Evolutionary conservation across 2,329 filamentous ascomycete species (phyloP).

Genomic region (Hyphodiscus sp.): DNA sequence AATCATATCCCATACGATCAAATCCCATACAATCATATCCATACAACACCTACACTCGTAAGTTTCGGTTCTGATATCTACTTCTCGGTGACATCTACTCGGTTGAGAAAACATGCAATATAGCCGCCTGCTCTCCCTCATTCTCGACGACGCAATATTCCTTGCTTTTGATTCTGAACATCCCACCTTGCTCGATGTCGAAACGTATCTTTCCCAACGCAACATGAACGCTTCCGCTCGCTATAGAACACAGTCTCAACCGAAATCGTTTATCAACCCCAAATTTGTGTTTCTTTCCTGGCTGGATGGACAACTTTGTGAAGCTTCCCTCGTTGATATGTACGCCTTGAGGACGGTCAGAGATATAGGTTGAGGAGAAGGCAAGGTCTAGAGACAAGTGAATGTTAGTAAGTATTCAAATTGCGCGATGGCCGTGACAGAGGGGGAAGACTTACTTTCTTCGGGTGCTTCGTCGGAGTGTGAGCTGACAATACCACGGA

Average conservation of each 20-base stretch:
- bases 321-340: not conserved
- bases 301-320: not conserved
- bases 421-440: not conserved
- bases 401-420: not conserved
- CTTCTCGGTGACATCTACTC: not conserved
- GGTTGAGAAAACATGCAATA: not conserved
- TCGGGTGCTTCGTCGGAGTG: not conserved
- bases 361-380: not conserved
- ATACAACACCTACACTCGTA: too few relatives aligned
- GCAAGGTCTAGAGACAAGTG: not conserved
- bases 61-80: too few relatives aligned
- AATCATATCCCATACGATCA: too few relatives aligned
- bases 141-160: not conserved
- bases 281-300: not conserved
- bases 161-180: not conserved
- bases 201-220: not conserved
- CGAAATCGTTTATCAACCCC: not conserved
- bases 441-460: not conserved
- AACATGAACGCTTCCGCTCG: not conserved
- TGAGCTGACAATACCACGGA: not conserved
- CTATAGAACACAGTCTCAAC: not conserved
- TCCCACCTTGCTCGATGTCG: not conserved
- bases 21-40: too few relatives aligned
- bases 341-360: not conserved
- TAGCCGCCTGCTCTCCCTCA: not conserved